Evolutionary conservation across 2,329 filamentous ascomycete genomes (phyloP).

Genomic region (Colletotrichum nymphaeae): DNA sequence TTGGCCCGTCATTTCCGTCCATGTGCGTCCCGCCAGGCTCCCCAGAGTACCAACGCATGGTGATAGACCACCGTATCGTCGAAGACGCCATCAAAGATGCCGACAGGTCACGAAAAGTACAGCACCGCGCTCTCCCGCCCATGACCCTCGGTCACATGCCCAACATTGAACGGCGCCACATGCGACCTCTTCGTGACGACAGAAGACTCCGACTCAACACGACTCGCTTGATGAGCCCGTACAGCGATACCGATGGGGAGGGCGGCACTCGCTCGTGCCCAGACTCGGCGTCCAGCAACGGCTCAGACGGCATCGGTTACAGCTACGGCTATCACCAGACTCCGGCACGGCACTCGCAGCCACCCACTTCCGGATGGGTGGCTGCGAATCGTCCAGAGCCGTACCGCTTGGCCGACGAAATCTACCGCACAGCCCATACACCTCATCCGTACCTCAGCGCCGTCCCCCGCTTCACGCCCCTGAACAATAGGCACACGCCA

Average conservation of each 20-base stretch:
- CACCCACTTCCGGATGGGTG: slow-evolving; percentile 41
- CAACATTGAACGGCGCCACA: slow-evolving; percentile 17
- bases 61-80: slow-evolving; percentile 70
- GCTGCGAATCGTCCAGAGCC: slow-evolving; percentile 40
- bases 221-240: slow-evolving; percentile 46
- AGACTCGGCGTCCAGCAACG: slow-evolving; percentile 38
- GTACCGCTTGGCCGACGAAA: slow-evolving; percentile 32
- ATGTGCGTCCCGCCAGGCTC: slow-evolving; percentile 75
- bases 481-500: slow-evolving; percentile 26
- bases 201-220: slow-evolving; percentile 41
- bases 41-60: slow-evolving; percentile 74
- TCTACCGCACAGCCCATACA: slow-evolving; percentile 42
- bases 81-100: slow-evolving; percentile 62
- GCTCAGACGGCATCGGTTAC: slow-evolving; percentile 28
- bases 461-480: slow-evolving; percentile 50
- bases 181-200: slow-evolving; percentile 38
- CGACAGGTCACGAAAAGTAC: slow-evolving; percentile 51
- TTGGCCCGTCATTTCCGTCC: slow-evolving; percentile 83
- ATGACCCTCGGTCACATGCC: slow-evolving; percentile 16
- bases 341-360: slow-evolving; percentile 1
- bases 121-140: slow-evolving; percentile 40
- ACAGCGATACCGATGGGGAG: slow-evolving; percentile 55
- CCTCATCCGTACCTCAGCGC: slow-evolving; percentile 57
- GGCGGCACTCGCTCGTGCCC: slow-evolving; percentile 40
- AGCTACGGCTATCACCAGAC: slow-evolving; percentile 18